Evolutionary conservation across 176 grass and related monocot species (phyloP).

Genomic region (Raddia guianensis): DNA sequence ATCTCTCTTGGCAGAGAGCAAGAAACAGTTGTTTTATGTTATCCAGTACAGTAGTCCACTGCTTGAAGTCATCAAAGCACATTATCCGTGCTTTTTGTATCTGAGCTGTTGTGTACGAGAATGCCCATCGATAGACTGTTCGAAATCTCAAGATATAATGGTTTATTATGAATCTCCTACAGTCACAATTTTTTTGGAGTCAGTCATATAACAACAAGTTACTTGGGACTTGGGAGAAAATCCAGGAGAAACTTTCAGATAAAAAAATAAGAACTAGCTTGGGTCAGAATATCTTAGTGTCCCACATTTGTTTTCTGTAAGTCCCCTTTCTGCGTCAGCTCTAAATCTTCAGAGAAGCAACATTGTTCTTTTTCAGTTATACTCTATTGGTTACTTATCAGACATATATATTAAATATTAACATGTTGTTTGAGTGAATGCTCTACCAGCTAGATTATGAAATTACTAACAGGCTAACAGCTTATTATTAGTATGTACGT

Average conservation of each 20-base stretch:
- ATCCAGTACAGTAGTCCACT: not conserved
- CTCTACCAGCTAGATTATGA: slow-evolving; percentile 27
- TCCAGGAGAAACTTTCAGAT: slow-evolving; percentile 13
- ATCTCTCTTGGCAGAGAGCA: not conserved
- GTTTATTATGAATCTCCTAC: not conserved
- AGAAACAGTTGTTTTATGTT: slow-evolving; percentile 21
- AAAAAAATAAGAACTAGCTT: slow-evolving; percentile 28
- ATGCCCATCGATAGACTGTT: not conserved
- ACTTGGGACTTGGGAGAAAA: not conserved
- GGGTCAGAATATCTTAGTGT: slow-evolving; percentile 43
- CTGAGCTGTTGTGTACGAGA: not conserved
- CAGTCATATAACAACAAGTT: not conserved
- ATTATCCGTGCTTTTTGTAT: not conserved
- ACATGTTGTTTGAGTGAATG: slow-evolving; percentile 38
- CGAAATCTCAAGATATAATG: not conserved
- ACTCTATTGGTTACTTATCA: slow-evolving; percentile 29
- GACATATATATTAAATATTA: slow-evolving; percentile 21
- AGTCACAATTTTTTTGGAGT: not conserved
- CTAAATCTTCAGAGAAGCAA: slow-evolving; percentile 33
- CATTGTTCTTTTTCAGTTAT: slow-evolving; percentile 37
- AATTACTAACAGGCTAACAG: slow-evolving; percentile 20
- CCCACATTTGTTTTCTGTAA: slow-evolving; percentile 40
- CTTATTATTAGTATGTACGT: slow-evolving; percentile 26
- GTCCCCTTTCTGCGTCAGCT: slow-evolving; percentile 37
- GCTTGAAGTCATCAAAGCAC: not conserved